phyloP scores from a whole-genome alignment of 306 rosid species.

The Acacia crassicarpa region DNA sequence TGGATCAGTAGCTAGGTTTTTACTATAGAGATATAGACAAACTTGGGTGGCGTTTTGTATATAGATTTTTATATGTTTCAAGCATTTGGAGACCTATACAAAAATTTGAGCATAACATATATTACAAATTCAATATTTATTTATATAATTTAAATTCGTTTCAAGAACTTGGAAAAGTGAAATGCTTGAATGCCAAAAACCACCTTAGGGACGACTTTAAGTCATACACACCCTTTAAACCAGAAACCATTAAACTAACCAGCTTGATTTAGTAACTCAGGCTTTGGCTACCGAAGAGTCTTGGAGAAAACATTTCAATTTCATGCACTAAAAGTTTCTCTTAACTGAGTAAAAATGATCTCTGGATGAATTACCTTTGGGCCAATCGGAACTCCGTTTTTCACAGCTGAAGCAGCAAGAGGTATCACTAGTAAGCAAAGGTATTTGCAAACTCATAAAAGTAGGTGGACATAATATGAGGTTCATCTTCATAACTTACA shows the following conservation, averaged over 20 bases:
- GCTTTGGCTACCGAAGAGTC: not conserved
- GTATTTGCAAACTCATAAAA: not conserved
- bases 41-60: not conserved
- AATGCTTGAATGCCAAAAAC: not conserved
- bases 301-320: not conserved
- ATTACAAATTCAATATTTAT: not conserved
- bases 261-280: not conserved
- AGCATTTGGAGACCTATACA: not conserved
- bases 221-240: not conserved
- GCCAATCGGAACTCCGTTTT: slow-evolving; percentile 50
- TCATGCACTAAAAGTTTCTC: slow-evolving; percentile 16
- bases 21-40: not conserved
- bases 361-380: slow-evolving; percentile 50
- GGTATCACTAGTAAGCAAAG: not conserved
- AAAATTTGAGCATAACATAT: not conserved
- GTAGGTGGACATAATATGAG: not conserved
- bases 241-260: not conserved
- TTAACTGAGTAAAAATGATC: slow-evolving; percentile 11
- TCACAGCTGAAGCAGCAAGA: slow-evolving; percentile 34
- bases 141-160: not conserved
- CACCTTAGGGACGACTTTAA: not conserved
- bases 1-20: not conserved
- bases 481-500: slow-evolving; percentile 35
- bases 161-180: not conserved
- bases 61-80: not conserved